A percentile compares a stretch with the other conserved stretches of the same genome.
Conservation (phyloP, 2,329 filamentous ascomycete genomes). For the Penicillium olsonii region DNA sequence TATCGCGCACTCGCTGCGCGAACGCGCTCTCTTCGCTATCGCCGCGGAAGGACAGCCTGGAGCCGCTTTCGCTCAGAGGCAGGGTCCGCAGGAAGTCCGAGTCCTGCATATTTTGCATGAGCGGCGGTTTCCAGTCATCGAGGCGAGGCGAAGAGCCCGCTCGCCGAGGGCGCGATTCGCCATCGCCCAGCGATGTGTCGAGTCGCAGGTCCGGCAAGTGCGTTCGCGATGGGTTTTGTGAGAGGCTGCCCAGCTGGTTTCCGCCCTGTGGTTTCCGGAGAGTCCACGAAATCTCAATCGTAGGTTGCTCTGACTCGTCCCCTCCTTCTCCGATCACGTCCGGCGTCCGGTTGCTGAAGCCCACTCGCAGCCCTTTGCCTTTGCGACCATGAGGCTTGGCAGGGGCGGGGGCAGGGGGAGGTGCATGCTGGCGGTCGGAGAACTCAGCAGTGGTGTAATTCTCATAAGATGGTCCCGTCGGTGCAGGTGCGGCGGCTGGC, state of each 20-base stretch:
- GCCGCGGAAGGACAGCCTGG: slow-evolving; percentile 42
- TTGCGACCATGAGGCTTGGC: slow-evolving; percentile 39
- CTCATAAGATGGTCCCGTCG: slow-evolving; percentile 21
- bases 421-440: slow-evolving; percentile 8
- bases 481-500: not conserved
- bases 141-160: slow-evolving; percentile 7
- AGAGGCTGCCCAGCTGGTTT: slow-evolving; percentile 14
- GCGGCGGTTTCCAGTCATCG: slow-evolving; percentile 29
- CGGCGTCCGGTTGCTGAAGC: slow-evolving; percentile 71
- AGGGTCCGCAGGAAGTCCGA: slow-evolving; percentile 40
- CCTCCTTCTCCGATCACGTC: slow-evolving; percentile 89
- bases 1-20: slow-evolving; percentile 49
- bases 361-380: slow-evolving; percentile 71
- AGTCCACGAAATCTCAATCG: slow-evolving; percentile 67
- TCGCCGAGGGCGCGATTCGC: slow-evolving; percentile 16
- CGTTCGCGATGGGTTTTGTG: slow-evolving; percentile 16
- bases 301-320: slow-evolving; percentile 75
- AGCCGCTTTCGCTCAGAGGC: slow-evolving; percentile 30
- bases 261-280: slow-evolving; percentile 26
- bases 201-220: slow-evolving; percentile 32
- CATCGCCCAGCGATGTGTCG: slow-evolving; percentile 34
- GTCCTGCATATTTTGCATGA: slow-evolving; percentile 39
- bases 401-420: slow-evolving; percentile 3
- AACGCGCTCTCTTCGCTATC: slow-evolving; percentile 47
- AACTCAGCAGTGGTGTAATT: slow-evolving; percentile 22